Conservation (phyloP, 129 eudicot genomes). For the Artemisia tridentata region DNA sequence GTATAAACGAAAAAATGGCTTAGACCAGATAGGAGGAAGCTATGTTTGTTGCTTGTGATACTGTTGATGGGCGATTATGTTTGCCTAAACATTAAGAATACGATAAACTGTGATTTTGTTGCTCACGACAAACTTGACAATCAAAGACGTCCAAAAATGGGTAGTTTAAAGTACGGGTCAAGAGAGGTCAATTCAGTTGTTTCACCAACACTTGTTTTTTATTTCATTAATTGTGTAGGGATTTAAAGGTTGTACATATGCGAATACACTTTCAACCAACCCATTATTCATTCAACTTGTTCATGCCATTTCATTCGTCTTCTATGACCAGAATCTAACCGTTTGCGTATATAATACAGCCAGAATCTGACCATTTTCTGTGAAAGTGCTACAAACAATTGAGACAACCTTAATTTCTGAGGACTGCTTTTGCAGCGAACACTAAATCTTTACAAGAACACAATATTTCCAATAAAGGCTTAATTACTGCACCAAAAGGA, state of each 20-base stretch:
- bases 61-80: not conserved
- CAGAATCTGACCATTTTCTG: too few relatives aligned
- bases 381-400: too few relatives aligned
- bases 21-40: not conserved
- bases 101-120: not conserved
- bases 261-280: too few relatives aligned
- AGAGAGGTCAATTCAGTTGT: not conserved
- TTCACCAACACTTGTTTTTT: not conserved
- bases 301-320: too few relatives aligned
- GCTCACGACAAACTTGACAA: not conserved
- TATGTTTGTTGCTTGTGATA: not conserved
- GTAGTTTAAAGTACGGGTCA: not conserved
- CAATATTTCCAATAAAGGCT: not conserved
- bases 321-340: too few relatives aligned
- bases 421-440: too few relatives aligned
- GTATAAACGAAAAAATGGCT: not conserved
- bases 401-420: too few relatives aligned
- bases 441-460: too few relatives aligned
- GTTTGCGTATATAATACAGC: too few relatives aligned
- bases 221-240: too few relatives aligned
- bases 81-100: not conserved
- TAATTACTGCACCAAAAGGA: not conserved
- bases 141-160: not conserved
- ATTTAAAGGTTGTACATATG: too few relatives aligned
- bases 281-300: too few relatives aligned